phyloP scores from a whole-genome alignment of 441 rosid genomes.

The Erodium trifolium region DNA sequence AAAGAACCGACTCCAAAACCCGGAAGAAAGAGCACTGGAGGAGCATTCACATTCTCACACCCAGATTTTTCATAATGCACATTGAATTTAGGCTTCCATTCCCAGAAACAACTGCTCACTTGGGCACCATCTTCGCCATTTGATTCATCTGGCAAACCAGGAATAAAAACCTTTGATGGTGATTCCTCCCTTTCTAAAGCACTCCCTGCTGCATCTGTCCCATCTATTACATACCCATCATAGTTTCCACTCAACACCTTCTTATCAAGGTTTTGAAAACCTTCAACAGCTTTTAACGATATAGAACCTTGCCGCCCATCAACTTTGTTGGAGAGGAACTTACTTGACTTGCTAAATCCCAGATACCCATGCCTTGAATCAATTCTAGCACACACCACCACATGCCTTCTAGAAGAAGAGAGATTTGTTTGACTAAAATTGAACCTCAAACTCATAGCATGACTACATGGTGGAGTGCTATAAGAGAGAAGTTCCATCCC shows the following conservation, averaged over 20 bases:
- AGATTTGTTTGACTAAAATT: conserved; percentile 23
- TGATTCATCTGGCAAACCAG: conserved; percentile 61
- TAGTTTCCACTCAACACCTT: conserved; percentile 39
- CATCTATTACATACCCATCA: conserved; percentile 50
- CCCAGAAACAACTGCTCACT: conserved; percentile 51
- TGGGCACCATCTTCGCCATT: conserved; percentile 46
- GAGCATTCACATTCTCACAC: conserved; percentile 50
- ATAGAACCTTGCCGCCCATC: conserved; percentile 17
- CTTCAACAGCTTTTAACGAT: conserved; percentile 17
- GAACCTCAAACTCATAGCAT: conserved; percentile 21
- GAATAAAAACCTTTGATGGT: conserved; percentile 44
- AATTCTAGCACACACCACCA: conserved; percentile 19
- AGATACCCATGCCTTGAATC: conserved; percentile 23
- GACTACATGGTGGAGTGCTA: conserved; percentile 24
- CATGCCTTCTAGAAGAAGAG: conserved; percentile 19
- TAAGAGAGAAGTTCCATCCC: conserved; percentile 44
- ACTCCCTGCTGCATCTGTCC: conserved; percentile 35
- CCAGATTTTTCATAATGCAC: conserved; percentile 77
- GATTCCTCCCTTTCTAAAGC: conserved; percentile 34
- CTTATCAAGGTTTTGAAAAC: conserved; percentile 19
- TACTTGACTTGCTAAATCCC: conserved; percentile 16
- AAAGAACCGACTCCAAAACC: conserved; percentile 95
- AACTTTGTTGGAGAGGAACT: conserved; percentile 18
- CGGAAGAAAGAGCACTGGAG: conserved; percentile 74
- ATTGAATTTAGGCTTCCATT: conserved; percentile 72